These are phyloP conservation scores for Elymus sibiricus DNA, from an alignment of 176 grass and related monocot species.

Conservation along the genomic window DNA sequence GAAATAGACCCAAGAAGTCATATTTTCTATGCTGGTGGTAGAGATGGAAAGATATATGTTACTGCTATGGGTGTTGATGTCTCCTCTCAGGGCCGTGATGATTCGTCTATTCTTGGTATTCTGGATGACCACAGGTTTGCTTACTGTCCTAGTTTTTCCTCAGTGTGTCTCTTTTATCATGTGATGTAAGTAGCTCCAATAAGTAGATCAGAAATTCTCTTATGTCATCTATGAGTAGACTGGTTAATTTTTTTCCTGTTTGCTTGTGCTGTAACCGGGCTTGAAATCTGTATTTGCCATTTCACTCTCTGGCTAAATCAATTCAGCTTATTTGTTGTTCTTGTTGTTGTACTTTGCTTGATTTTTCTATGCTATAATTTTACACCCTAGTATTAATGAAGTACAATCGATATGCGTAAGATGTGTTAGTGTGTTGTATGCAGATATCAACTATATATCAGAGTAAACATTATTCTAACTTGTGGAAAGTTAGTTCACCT, in stretches of 20 bases:
- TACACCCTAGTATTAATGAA: background rate
- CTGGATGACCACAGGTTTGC: constrained; percentile 72
- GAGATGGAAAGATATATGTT: constrained; percentile 96
- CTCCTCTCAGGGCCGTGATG: constrained; percentile 34
- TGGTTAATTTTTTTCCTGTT: background rate
- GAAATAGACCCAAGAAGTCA: constrained; percentile 66
- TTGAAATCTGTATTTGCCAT: background rate
- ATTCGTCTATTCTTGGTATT: constrained; percentile 52
- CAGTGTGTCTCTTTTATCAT: constrained; percentile 5
- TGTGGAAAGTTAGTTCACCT: background rate
- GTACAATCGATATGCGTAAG: background rate
- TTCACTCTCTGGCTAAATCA: background rate
- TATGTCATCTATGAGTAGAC: background rate
- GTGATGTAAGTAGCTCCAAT: background rate
- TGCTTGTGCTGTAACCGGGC: background rate
- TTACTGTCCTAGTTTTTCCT: constrained; percentile 18
- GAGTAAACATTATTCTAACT: background rate
- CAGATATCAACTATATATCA: background rate
- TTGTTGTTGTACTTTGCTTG: background rate
- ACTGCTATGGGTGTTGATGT: constrained; percentile 66
- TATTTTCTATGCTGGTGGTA: constrained; percentile 84
- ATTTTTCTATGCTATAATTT: background rate
- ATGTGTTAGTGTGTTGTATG: background rate
- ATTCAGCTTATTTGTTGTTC: background rate
- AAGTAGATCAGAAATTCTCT: background rate